Evolutionary conservation across 768 basidiomycete species (phyloP).

Genomic region (Lyophyllum shimeji): DNA sequence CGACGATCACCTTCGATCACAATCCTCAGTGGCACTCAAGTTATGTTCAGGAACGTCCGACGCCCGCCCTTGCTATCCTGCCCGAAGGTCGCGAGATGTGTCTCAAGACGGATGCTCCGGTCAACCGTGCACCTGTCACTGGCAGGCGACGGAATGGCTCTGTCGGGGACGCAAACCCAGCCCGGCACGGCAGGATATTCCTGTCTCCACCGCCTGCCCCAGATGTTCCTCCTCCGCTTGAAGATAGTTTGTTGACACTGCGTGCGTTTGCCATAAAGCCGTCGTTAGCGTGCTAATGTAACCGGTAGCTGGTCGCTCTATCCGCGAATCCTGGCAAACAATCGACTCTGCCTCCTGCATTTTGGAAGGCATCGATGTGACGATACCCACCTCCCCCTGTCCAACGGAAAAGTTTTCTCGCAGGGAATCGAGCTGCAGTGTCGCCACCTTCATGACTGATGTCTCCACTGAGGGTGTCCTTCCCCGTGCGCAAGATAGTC

Average conservation of each 20-base stretch:
- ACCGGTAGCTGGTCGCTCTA: conserved; percentile 18
- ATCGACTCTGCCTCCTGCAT: conserved; percentile 37
- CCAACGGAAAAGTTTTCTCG: conserved; percentile 24
- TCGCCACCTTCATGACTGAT: conserved; percentile 57
- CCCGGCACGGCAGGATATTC: conserved; percentile 16
- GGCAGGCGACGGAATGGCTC: conserved; percentile 12
- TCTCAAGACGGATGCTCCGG: conserved; percentile 10
- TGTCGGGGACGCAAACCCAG: conserved; percentile 7
- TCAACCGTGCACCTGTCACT: conserved; percentile 6
- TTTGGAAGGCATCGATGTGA: conserved; percentile 38
- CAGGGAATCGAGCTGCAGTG: conserved; percentile 49
- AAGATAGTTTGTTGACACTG: conserved; percentile 1
- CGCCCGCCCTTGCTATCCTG: conserved; percentile 43
- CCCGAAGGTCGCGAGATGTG: conserved; percentile 50
- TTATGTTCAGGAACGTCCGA: conserved; percentile 24
- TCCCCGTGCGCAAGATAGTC: conserved; percentile 29
- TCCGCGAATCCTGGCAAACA: conserved; percentile 49
- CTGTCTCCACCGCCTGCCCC: conserved; percentile 9
- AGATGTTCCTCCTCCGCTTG: conserved; percentile 10
- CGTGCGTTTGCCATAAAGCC: conserved; percentile 1
- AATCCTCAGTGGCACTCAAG: conserved; percentile 34
- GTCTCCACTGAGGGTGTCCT: conserved; percentile 59
- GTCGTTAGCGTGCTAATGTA: neutral
- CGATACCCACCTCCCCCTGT: conserved; percentile 32
- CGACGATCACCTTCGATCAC: conserved; percentile 40